Evolutionary conservation across 345 rosid genomes (phyloP), one percentile per base, ranked within the genome.

Genomic region (Linum trigynum): DNA sequence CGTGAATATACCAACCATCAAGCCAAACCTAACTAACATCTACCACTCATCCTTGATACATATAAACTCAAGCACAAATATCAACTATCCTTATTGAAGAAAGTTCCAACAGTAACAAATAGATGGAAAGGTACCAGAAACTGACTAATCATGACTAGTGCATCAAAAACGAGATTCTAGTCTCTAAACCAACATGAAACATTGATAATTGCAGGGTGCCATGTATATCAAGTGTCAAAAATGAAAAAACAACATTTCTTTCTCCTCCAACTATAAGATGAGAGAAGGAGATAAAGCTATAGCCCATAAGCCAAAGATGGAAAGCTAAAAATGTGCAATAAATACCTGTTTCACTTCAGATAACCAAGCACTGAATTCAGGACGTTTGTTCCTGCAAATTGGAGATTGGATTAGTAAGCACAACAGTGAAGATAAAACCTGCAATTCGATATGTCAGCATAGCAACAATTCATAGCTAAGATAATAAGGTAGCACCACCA

Each of bases 291-390:
- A 23, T 9, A 57, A 17, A 35, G 35, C 7, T 16, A 57, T 6
- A 43, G 23, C 37, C n/a, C 35, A 37, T n/a, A 40, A 36, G 11
- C 40, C 15, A 55, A 32, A 17, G 11, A 10, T 10, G 1, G 4
- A 37, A 61, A 12, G 16, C 38, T 10, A 38, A 56, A 45, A 63
- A 35, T 17, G 45, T 51, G 4, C 61, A 64, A 62, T 50, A 9
- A 59, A 67, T 72, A 88, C 99, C 96, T 90, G 83, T 64, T 88
- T 92, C 51, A 92, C 89, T 84, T 92, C 99, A 55, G 83, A 81
- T 71, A 92, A 74, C 97, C 99, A 92, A 66, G 99, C 99, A 62
- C 96, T 90, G 81, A 90, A 92, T 80, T 92, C 98, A 14, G 98
- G 98, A 59, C 98, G 88, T 76, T 88, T 92, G 67, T 69, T 92